A percentile compares a stretch with the other conserved stretches of the same genome.
Conservation (phyloP, 2,329 filamentous ascomycete species). For the Raffaelea deltoideospora region DNA sequence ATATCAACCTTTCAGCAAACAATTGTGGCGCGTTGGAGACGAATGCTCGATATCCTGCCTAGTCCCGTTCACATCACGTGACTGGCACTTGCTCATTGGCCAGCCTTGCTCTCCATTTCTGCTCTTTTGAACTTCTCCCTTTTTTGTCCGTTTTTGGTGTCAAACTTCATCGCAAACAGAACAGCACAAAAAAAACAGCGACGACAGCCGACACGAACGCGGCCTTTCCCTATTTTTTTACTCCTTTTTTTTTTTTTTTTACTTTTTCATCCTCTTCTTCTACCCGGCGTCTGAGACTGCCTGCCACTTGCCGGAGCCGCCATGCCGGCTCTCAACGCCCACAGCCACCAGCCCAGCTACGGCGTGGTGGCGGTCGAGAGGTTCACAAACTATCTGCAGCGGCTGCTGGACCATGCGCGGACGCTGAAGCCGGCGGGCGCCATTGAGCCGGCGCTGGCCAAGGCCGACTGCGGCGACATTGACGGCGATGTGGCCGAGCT, state of each 20-base stretch:
- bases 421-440: slow-evolving; percentile 40
- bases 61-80: too few relatives aligned
- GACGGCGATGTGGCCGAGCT: slow-evolving; percentile 26
- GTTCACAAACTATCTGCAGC: slow-evolving; percentile 37
- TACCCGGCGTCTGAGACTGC: too few relatives aligned
- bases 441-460: slow-evolving; percentile 62
- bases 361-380: slow-evolving; percentile 37
- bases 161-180: too few relatives aligned
- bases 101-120: slow-evolving; percentile 6
- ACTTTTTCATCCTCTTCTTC: background rate
- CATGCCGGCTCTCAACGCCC: slow-evolving; percentile 34
- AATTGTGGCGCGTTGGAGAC: too few relatives aligned
- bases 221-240: too few relatives aligned
- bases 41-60: too few relatives aligned
- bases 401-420: slow-evolving; percentile 44
- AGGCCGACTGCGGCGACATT: slow-evolving; percentile 45
- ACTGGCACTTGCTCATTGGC: slow-evolving; percentile 3
- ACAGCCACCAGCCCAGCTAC: too few relatives aligned
- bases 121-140: background rate
- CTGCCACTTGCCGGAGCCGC: too few relatives aligned
- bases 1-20: too few relatives aligned
- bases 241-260: background rate
- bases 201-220: too few relatives aligned
- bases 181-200: too few relatives aligned
- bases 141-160: too few relatives aligned